Evolutionary conservation across 768 basidiomycete genomes (phyloP).

Genomic region (Tylopilus intermedius): DNA sequence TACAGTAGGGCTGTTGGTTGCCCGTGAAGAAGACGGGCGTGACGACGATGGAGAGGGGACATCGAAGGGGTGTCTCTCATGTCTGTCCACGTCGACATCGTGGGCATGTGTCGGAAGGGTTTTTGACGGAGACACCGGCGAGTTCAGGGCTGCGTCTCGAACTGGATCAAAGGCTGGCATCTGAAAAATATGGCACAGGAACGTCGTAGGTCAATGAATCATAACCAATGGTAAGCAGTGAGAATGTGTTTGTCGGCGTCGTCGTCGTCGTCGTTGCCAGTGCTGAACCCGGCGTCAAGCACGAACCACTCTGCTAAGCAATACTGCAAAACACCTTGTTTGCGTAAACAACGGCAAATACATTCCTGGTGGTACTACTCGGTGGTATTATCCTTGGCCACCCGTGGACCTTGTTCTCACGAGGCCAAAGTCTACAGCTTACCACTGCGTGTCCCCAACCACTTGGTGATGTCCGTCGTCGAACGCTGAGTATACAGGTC

Average conservation of each 20-base stretch:
- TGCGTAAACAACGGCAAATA: slow-evolving; percentile 7
- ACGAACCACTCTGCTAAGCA: background rate
- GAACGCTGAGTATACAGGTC: slow-evolving; percentile 42
- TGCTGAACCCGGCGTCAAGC: background rate
- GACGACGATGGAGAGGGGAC: slow-evolving; percentile 36
- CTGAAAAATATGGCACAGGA: background rate
- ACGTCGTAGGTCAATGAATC: slow-evolving; percentile 9
- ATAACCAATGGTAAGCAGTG: slow-evolving; percentile 7
- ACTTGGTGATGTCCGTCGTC: slow-evolving; percentile 48
- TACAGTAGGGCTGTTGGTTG: slow-evolving; percentile 42
- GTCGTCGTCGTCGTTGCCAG: slow-evolving; percentile 12
- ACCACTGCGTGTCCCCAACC: slow-evolving; percentile 36
- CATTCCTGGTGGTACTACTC: too few relatives aligned
- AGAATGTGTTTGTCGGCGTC: slow-evolving; percentile 12
- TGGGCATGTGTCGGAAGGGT: slow-evolving; percentile 28
- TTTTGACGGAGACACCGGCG: slow-evolving; percentile 51
- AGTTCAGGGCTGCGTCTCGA: slow-evolving; percentile 80
- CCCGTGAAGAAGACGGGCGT: slow-evolving; percentile 32
- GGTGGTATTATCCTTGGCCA: too few relatives aligned
- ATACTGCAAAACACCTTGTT: background rate
- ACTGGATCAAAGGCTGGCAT: slow-evolving; percentile 73
- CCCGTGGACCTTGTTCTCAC: background rate
- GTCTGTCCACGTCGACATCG: slow-evolving; percentile 25
- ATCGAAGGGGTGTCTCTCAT: slow-evolving; percentile 26
- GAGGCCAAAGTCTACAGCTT: background rate